Base-by-base conservation (phyloP, 2,329 filamentous ascomycete species). In the Botrytis tulipae region DNA sequence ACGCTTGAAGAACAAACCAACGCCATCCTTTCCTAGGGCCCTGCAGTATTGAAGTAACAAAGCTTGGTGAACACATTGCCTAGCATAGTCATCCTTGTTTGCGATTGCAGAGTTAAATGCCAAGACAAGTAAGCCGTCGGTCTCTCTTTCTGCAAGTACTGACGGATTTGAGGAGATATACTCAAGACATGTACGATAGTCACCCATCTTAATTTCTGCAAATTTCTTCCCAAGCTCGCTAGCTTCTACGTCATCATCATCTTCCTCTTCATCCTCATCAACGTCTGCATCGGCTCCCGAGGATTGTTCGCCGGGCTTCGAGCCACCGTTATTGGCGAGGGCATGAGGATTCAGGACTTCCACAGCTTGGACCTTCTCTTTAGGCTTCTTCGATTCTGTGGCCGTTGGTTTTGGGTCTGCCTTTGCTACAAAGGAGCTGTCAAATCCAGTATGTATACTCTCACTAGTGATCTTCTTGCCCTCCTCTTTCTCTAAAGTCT, bases 31-130 rank as follows among this genome's bases (percentile, higher is more conserved):
- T 75, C 95, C 95, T 22, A 99, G 87, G 60, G 94, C 92, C 16
- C 95, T 90, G 84, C 96, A 99, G 85, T 99, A 99, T 82, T 99
- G 96, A 59, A 99, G 85, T 20, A 99, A 86, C 25, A 98, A 86
- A 4, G 92, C 95, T 82, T 98, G 95, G 83, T 99, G 96, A 35
- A 99, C 94, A 83, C 91, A 98, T 82, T 95, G 93, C 66, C 91
- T 89, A 6, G 93, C 90, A 77, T 92, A 89, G n/a, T 93, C 91
- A 72, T 92, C 89, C 77, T 93, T 89, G 73, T 89, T 89, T 76
- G 93, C 91, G 74, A 97, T 88, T 76, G 95, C 92, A 0, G 91
- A 90, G 81, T 97, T 95, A 83, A 99, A 98, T 0, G 95, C 96
- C 83, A 97, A 89, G 69, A 97, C 91, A 22, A 99, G 87, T 16